phyloP scores from a whole-genome alignment of 2,329 filamentous ascomycete genomes.

The Ustilaginoidea virens region DNA sequence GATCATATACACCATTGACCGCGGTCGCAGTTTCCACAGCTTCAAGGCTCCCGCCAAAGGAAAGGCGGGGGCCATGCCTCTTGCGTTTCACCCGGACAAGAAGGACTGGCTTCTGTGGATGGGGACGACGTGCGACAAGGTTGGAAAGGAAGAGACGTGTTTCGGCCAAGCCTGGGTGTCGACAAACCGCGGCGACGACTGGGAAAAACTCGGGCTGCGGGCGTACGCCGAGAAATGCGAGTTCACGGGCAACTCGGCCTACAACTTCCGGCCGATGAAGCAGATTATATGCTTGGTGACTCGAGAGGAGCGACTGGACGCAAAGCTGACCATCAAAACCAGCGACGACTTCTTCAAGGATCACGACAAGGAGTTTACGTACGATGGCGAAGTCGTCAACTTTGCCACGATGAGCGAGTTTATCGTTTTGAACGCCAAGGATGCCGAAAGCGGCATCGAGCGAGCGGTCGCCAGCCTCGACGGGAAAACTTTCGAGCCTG shows the following conservation, averaged over 20 bases:
- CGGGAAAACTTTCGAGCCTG: constrained; percentile 65
- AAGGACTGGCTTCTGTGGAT: constrained; percentile 90
- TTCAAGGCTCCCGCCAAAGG: constrained; percentile 54
- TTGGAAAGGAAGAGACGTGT: constrained; percentile 39
- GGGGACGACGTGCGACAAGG: constrained; percentile 51
- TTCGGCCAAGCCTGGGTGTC: constrained; percentile 62
- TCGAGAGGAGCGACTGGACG: constrained; percentile 43
- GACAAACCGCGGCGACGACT: constrained; percentile 64
- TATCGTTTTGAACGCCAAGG: constrained; percentile 70
- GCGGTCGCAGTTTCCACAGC: constrained; percentile 55
- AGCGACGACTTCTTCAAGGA: constrained; percentile 66
- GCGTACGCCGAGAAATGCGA: constrained; percentile 69
- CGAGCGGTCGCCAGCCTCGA: constrained; percentile 75
- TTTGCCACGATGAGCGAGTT: constrained; percentile 97
- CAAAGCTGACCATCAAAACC: constrained; percentile 54
- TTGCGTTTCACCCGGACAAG: constrained; percentile 70
- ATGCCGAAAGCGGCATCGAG: constrained; percentile 52
- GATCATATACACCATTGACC: constrained; percentile 70
- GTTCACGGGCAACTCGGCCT: constrained; percentile 57
- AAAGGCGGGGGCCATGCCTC: constrained; percentile 22
- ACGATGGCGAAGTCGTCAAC: constrained; percentile 43
- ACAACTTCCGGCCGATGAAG: constrained; percentile 32
- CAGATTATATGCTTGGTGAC: constrained; percentile 43
- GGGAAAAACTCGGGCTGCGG: constrained; percentile 59
- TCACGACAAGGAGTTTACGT: constrained; percentile 37